phyloP scores from a whole-genome alignment of 495 filamentous ascomycete genomes.

The Neurospora sp. region DNA sequence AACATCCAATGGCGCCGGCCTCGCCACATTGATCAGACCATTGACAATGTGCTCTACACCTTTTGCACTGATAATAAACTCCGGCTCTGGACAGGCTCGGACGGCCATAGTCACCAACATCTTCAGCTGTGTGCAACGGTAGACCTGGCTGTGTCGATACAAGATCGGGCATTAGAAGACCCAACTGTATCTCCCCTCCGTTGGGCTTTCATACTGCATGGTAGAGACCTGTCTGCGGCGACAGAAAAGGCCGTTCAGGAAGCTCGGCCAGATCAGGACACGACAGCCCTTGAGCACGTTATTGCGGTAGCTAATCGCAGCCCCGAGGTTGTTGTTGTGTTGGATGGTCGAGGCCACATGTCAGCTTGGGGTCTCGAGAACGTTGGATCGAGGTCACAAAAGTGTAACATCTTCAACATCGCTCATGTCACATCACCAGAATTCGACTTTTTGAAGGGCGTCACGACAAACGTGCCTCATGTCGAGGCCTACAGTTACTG shows the following conservation, averaged over 20 bases:
- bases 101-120: constrained; percentile 59
- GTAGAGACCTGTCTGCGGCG: constrained; percentile 66
- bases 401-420: constrained; percentile 73
- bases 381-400: constrained; percentile 62
- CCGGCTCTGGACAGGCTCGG: constrained; percentile 73
- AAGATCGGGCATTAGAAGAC: constrained; percentile 37
- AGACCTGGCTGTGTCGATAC: constrained; percentile 66
- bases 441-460: constrained; percentile 50
- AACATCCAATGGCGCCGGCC: constrained; percentile 77
- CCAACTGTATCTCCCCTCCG: constrained; percentile 25
- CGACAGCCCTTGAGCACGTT: constrained; percentile 69
- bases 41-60: constrained; percentile 88
- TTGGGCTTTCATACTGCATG: constrained; percentile 78
- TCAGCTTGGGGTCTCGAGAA: constrained; percentile 93
- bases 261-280: constrained; percentile 37
- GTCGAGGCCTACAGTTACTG: constrained; percentile 69
- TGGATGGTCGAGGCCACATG: constrained; percentile 80
- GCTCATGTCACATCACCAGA: constrained; percentile 60
- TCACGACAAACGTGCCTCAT: constrained; percentile 35
- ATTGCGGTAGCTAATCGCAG: constrained; percentile 75
- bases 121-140: constrained; percentile 76
- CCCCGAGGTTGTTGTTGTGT: constrained; percentile 79
- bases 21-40: constrained; percentile 62
- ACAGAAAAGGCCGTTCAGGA: constrained; percentile 66
- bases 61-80: constrained; percentile 77